Base-by-base conservation (phyloP, 495 filamentous ascomycete species). In the Hypoxylon lienhwacheense region DNA sequence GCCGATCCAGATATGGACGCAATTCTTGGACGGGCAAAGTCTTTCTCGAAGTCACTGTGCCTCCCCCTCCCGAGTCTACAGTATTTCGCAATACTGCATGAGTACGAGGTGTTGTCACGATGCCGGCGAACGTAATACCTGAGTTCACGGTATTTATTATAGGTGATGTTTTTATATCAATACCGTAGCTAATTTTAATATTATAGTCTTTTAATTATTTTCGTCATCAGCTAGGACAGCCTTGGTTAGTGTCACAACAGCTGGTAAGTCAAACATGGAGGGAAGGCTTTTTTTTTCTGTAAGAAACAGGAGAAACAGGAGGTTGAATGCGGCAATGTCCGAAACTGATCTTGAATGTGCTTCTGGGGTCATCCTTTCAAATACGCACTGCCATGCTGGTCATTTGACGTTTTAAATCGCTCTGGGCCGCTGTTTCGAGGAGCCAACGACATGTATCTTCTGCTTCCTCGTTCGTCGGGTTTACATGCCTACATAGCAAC, bases 351-450 rank as follows among this genome's bases (percentile, higher is more conserved):
- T 48, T 32, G 39, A 34, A 51, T 26, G 51, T 29, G 46, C 14
- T 35, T 31, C 43, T 22, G 15, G 26, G 22, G 42, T 43, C 52
- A 61, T 61, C 40, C 40, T 55, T 42, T 51, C 48, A 55, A 51
- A 47, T 29, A 43, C 34, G 46, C 57, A 55, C 58, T 52, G 58
- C 58, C 58, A 55, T 46, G 43, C n/a, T 26, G 26, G 36, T 55
- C 51, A 61, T 43, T 61, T 61, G 51, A 61, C 51, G 42, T 55
- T 47, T 55, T 51, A 52, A 21, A 11, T 31, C 41, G 14, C 14
- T 14, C 32, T 14, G 1, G 32, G 32, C 5, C 14, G 32, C 32
- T 35, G 24, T 26, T 26, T 26, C 24, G 24, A 26, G 24, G 8
- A 26, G 2, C 12, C 19, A 35, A 45, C 12, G 41, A 24, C 21